phyloP scores from a whole-genome alignment of 768 basidiomycete species.

The Tremella yokohamensis region DNA sequence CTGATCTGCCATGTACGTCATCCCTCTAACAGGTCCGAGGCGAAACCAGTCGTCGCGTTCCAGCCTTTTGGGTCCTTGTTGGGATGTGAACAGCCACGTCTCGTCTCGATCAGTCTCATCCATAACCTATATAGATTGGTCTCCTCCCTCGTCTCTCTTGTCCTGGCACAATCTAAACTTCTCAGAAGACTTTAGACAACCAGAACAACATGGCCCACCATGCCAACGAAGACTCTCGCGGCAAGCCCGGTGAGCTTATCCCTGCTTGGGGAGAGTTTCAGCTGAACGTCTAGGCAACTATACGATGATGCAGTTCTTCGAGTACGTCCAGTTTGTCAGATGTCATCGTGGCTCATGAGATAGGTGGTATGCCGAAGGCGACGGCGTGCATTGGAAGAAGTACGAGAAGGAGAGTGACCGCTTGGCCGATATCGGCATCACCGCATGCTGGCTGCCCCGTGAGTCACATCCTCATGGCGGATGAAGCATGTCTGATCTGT shows the following conservation, averaged over 20 bases:
- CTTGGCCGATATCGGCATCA: constrained; percentile 51
- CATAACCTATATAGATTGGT: too few relatives aligned
- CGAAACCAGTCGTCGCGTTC: too few relatives aligned
- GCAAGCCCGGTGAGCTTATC: constrained; percentile 26
- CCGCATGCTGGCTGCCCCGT: constrained; percentile 53
- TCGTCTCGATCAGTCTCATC: too few relatives aligned
- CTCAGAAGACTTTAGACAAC: too few relatives aligned
- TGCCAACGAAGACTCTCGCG: constrained; percentile 29
- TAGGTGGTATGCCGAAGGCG: constrained; percentile 10
- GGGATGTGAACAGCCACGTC: too few relatives aligned
- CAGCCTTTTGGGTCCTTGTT: too few relatives aligned
- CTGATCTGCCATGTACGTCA: too few relatives aligned
- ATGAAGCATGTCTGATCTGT: neutral
- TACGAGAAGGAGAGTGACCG: constrained; percentile 38
- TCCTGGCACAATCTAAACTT: too few relatives aligned
- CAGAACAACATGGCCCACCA: constrained; percentile 24
- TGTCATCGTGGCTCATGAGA: neutral
- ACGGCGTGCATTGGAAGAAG: constrained; percentile 50
- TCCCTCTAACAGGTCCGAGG: too few relatives aligned
- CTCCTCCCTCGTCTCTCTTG: too few relatives aligned
- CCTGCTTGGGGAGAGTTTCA: neutral
- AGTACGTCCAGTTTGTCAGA: constrained; percentile 15
- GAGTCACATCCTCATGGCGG: constrained; percentile 11
- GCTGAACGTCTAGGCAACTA: constrained; percentile 25
- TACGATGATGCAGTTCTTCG: constrained; percentile 42